Percentiles rank a stretch among this genome's conserved stretches.
Conservation (phyloP, 2,329 filamentous ascomycete species). For the Colletotrichum agaves region DNA sequence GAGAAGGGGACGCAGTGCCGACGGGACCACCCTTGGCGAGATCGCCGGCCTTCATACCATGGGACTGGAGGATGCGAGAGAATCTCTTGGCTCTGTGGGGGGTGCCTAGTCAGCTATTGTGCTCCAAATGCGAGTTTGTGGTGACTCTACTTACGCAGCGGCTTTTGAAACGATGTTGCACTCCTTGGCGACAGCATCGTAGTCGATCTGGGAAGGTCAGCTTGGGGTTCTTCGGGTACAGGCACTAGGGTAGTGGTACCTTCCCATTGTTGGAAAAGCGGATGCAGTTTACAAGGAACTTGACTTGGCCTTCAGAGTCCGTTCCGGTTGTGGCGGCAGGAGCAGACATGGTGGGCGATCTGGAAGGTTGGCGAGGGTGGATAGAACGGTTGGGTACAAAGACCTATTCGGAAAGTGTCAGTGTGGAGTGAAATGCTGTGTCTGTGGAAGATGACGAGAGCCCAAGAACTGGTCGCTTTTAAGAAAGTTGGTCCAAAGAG, state of each 20-base stretch:
- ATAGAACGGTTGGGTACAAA: too few species aligned
- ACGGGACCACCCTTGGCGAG: constrained; percentile 35
- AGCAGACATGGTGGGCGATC: constrained; percentile 32
- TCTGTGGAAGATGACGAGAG: too few species aligned
- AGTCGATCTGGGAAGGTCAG: constrained; percentile 66
- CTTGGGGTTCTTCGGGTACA: neutral
- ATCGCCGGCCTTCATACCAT: constrained; percentile 54
- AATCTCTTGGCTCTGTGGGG: constrained; percentile 71
- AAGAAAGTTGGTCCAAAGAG: too few species aligned
- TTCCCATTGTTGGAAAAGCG: constrained; percentile 68
- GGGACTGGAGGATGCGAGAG: constrained; percentile 71
- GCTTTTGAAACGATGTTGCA: constrained; percentile 72
- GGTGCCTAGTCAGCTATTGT: neutral
- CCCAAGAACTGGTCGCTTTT: too few species aligned
- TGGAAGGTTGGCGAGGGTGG: neutral
- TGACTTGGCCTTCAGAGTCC: constrained; percentile 67
- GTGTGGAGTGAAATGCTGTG: too few species aligned
- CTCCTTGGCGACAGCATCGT: constrained; percentile 71
- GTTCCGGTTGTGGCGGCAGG: constrained; percentile 15
- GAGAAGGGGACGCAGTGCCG: constrained; percentile 23
- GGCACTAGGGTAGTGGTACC: constrained; percentile 51
- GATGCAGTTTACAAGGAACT: constrained; percentile 75
- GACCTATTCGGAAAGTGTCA: too few species aligned
- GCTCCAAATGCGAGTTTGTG: neutral
- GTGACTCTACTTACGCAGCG: constrained; percentile 70